Conservation (phyloP, 2,329 filamentous ascomycete genomes). For the Epichloe sibirici region DNA sequence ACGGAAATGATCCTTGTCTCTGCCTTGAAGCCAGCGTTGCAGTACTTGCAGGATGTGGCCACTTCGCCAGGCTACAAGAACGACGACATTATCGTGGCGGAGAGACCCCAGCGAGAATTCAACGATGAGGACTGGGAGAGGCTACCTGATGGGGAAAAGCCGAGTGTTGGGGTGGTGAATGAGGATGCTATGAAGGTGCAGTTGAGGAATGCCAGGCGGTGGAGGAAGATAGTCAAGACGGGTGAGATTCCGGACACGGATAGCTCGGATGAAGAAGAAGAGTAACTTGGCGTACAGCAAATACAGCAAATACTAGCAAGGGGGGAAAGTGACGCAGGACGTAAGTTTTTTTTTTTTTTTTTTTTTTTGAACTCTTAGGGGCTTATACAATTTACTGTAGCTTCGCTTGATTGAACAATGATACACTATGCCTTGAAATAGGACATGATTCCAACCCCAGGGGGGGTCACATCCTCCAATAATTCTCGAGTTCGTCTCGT, state of each 20-base stretch:
- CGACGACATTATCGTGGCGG: constrained; percentile 21
- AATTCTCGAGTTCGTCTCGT: constrained; percentile 38
- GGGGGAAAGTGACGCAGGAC: not conserved
- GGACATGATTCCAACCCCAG: constrained; percentile 20
- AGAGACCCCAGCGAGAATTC: constrained; percentile 10
- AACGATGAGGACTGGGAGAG: constrained; percentile 19
- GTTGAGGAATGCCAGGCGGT: constrained; percentile 14
- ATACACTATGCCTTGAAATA: constrained; percentile 24
- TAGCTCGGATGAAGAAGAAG: not conserved
- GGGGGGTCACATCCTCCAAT: constrained; percentile 34
- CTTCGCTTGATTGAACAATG: not conserved
- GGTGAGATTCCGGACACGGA: not conserved
- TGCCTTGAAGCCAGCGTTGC: constrained; percentile 40
- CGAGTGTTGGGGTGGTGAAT: constrained; percentile 12
- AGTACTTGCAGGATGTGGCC: constrained; percentile 49
- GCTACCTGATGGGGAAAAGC: constrained; percentile 19
- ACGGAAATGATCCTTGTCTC: constrained; percentile 50
- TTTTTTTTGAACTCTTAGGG: not conserved
- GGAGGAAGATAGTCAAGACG: constrained; percentile 15
- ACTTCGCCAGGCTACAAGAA: constrained; percentile 26
- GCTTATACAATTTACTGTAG: not conserved
- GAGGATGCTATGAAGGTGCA: constrained; percentile 12
- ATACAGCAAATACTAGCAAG: not conserved
- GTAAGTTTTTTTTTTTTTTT: too few species aligned
- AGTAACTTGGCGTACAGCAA: not conserved